phyloP scores from a whole-genome alignment of 1,139 yeast species.

The Geotrichum europaeum region DNA sequence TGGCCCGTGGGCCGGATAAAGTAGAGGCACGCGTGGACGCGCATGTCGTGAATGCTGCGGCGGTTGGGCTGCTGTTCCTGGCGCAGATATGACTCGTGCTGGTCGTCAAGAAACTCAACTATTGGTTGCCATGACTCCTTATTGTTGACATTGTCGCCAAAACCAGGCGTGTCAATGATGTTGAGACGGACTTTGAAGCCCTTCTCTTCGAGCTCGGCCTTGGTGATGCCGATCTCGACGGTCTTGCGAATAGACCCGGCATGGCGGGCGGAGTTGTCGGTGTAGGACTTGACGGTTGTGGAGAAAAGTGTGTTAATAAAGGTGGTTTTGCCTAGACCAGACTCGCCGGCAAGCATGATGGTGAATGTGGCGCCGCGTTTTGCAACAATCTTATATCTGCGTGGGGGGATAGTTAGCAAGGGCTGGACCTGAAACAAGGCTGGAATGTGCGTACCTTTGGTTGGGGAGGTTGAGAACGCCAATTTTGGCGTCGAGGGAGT shows the following conservation, averaged over 20 bases:
- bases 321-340: slow-evolving; percentile 85
- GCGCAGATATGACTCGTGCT: slow-evolving; percentile 88
- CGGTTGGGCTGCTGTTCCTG: slow-evolving; percentile 95
- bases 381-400: slow-evolving; percentile 80
- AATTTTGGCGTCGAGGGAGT: slow-evolving; percentile 31
- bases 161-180: slow-evolving; percentile 94
- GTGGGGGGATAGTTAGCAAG: not conserved
- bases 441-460: slow-evolving; percentile 57
- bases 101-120: slow-evolving; percentile 91
- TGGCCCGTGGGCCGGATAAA: slow-evolving; percentile 97
- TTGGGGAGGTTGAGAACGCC: slow-evolving; percentile 91
- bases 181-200: slow-evolving; percentile 80
- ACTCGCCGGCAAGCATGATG: slow-evolving; percentile 92
- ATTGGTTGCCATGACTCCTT: slow-evolving; percentile 91
- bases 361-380: slow-evolving; percentile 88
- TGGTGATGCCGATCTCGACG: slow-evolving; percentile 81
- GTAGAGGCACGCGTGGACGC: slow-evolving; percentile 94
- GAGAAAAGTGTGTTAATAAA: slow-evolving; percentile 82
- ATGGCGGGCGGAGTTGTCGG: slow-evolving; percentile 63
- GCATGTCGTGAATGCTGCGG: slow-evolving; percentile 51
- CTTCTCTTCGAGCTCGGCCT: slow-evolving; percentile 91
- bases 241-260: slow-evolving; percentile 73
- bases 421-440: not conserved
- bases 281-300: slow-evolving; percentile 53
- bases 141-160: slow-evolving; percentile 94